Evolutionary conservation across 2,329 filamentous ascomycete genomes (phyloP), one percentile per base, ranked within the genome.

Genomic region (Amauroascus niger): DNA sequence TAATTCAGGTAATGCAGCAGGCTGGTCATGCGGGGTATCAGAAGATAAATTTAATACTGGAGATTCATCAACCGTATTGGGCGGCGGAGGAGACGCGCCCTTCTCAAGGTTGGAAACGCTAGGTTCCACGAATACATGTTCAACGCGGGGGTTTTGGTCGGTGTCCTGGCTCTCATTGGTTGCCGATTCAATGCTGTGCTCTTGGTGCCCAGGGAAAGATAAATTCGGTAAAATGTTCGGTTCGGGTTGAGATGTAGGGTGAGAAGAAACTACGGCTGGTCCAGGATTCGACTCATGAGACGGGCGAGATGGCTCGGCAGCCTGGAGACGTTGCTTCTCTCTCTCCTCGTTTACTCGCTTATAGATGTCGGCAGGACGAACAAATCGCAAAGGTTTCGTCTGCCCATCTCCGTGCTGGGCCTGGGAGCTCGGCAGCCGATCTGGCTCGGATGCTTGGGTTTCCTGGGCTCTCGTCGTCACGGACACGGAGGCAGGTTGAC

Each of bases 331-430:
- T 39, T 52, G 50, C 59, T 71, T 77, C 57, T 79, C 74, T 51
- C 75, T 76, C 59, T 87, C 84, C 59, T 87, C 83, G 50, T 80
- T 80, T 66, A 84, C 76, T 5, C 84, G 80, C 63, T 79, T 84
- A 66, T 91, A 90, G 40, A 90, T 84, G 60, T 94, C 87, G 11
- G 84, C 79, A 1, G 88, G 86, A 35, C 86, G 77, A 53, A 88
- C 76, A 59, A 91, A 83, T 0, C 82, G 78, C 18, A 80, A 69
- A 0, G 79, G 66, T 60, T 82, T 83, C 48, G 71, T 3, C 30
- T 32, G 24, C 69, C 69, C 13, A 49, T 44, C 22, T 41, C 26
- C 22, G 57, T 58, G 7, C 60, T 57, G n/a, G 49, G 64, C 60
- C 30, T 64, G 60, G 28, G 69, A 60, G 3, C 18, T 13, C 9